Base-by-base conservation (phyloP, 140 eudicot species). In the Oenanthe javanica region DNA sequence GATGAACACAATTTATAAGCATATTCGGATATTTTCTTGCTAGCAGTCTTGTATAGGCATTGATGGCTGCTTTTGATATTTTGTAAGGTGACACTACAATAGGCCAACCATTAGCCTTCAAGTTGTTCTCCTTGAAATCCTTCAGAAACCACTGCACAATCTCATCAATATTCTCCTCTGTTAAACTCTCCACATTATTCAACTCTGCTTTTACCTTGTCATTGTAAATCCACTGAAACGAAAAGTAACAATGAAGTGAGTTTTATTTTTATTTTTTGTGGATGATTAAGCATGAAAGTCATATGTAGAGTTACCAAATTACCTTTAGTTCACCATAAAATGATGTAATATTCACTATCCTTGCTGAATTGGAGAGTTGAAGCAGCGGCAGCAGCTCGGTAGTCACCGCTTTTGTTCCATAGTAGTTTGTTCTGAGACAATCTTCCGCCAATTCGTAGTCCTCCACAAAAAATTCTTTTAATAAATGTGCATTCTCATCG, bases 291-390 rank as follows among this genome's bases (percentile, higher is more conserved):
- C 74, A 69, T 69, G 51, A 16, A 19, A 43, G 8, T n/a, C 8
- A n/a, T 6, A 72, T 72, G 47, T 45, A 12, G 6, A 72, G 23
- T 6, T 31, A 18, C n/a, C 4, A 9, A 36, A 38, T 67, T 83
- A 89, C 92, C 23, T 57, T 49, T 45, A 89, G 84, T 70, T 83
- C 80, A 73, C 90, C 87, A 43, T 38, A 79, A 19, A 2, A 19
- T 5, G 93, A 89, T 43, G 89, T 71, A 51, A 89, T 42, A 43
- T 87, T 89, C 4, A 89, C 93, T 21, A 89, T 87, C 83, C 93
- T 87, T 45, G 90, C 85, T 4, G 93, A 79, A 40, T 46, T 63
- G 6, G 90, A 85, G 38, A 72, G 83, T 31, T 81, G 86, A n/a
- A 89, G 86, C 63, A 89, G 90, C 0, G 88, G 87, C 77, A 89